Conservation (phyloP, 139 green algal species). For the Chlorella sorokiniana region DNA sequence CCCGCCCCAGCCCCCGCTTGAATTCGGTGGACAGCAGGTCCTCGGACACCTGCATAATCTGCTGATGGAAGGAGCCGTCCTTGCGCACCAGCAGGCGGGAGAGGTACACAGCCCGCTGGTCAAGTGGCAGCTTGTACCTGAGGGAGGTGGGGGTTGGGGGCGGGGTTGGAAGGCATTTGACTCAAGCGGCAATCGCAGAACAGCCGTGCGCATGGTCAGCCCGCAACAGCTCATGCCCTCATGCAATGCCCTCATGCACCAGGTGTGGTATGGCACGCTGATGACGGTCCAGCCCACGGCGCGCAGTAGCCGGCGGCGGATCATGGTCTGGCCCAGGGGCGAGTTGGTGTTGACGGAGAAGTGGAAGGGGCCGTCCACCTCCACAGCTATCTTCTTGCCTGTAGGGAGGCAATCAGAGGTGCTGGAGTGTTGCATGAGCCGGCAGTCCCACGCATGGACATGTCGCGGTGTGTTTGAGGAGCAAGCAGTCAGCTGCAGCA, state of each 20-base stretch:
- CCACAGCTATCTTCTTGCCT: constrained; percentile 44
- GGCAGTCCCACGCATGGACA: neutral
- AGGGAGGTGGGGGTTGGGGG: neutral
- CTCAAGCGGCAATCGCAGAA: neutral
- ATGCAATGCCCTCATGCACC: neutral
- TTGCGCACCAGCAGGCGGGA: constrained; percentile 28
- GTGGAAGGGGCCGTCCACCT: constrained; percentile 65
- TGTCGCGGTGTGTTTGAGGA: neutral
- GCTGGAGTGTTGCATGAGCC: too few species aligned
- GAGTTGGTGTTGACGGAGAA: constrained; percentile 57
- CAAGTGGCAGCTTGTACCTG: constrained; percentile 30
- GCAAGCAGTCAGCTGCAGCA: neutral
- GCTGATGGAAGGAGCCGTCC: constrained; percentile 5
- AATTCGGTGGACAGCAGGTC: constrained; percentile 23
- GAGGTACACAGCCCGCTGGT: constrained; percentile 4
- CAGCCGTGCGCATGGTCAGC: too few species aligned
- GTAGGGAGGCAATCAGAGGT: neutral
- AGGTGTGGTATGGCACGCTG: constrained; percentile 52
- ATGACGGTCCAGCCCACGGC: constrained; percentile 56
- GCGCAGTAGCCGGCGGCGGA: constrained; percentile 50
- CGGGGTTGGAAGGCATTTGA: neutral
- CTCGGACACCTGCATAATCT: constrained; percentile 12
- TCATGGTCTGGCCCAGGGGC: constrained; percentile 53
- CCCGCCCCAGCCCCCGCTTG: constrained; percentile 6
- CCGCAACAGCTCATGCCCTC: neutral